Conservation (phyloP, 192 early-diverging fungal species). For the Podila clonocystis region DNA sequence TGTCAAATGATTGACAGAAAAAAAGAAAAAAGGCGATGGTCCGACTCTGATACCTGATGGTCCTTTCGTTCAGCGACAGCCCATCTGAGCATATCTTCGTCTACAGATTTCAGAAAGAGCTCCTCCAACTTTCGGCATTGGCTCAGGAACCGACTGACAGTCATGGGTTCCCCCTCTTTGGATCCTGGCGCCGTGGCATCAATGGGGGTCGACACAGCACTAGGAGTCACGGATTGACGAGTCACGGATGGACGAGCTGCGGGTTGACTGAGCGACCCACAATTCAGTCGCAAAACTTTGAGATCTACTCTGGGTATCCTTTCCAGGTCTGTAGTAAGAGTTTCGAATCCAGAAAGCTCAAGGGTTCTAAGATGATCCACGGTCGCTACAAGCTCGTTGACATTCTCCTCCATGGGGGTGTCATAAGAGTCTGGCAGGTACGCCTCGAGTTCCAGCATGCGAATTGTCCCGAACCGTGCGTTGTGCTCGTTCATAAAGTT, state of each 20-base stretch:
- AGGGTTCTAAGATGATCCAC: constrained; percentile 27
- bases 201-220: not conserved
- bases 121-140: constrained; percentile 40
- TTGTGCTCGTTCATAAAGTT: constrained; percentile 41
- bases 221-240: too few relatives aligned
- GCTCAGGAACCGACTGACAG: constrained; percentile 27
- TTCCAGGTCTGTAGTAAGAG: constrained; percentile 11
- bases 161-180: not conserved
- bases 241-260: too few relatives aligned
- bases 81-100: constrained; percentile 41
- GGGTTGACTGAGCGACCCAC: constrained; percentile 19
- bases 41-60: constrained; percentile 17
- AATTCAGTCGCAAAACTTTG: constrained; percentile 40
- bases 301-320: constrained; percentile 14
- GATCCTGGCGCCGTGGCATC: not conserved
- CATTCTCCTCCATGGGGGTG: constrained; percentile 20
- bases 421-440: constrained; percentile 34
- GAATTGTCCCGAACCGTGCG: constrained; percentile 32
- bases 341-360: constrained; percentile 37
- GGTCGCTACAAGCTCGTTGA: constrained; percentile 22
- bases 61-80: constrained; percentile 38
- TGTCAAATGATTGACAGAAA: too few relatives aligned
- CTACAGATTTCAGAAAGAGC: constrained; percentile 22
- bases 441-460: constrained; percentile 37
- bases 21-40: too few relatives aligned